A percentile compares a stretch with the other conserved stretches of the same genome.
Evolutionary conservation across 1,284 basidiomycete genomes (phyloP).

Genomic region (Trametes sp.): DNA sequence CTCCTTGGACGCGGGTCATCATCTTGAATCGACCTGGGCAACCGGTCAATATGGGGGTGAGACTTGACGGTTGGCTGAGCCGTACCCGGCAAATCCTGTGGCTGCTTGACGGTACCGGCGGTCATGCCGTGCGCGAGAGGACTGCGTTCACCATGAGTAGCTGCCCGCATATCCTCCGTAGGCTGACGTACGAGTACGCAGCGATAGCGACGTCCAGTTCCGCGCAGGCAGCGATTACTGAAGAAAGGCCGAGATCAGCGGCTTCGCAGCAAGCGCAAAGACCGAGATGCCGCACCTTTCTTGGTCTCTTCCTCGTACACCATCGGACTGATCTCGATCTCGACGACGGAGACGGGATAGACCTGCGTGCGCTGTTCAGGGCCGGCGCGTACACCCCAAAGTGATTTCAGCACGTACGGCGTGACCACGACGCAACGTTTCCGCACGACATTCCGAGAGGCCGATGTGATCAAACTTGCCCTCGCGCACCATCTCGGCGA

Average conservation of each 20-base stretch:
- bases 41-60: neutral
- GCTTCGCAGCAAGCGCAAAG: neutral
- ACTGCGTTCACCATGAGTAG: constrained; percentile 26
- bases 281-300: constrained; percentile 41
- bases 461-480: constrained; percentile 58
- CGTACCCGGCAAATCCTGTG: constrained; percentile 51
- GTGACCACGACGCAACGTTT: constrained; percentile 49
- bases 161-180: neutral
- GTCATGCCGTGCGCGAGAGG: constrained; percentile 66
- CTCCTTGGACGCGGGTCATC: constrained; percentile 15
- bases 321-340: constrained; percentile 64
- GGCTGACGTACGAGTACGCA: constrained; percentile 54
- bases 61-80: neutral
- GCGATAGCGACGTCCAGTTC: constrained; percentile 59
- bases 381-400: neutral
- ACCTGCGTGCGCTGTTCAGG: constrained; percentile 36
- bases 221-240: constrained; percentile 48
- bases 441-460: constrained; percentile 55
- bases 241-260: neutral
- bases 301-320: constrained; percentile 54
- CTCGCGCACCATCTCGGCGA: constrained; percentile 43
- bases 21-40: neutral
- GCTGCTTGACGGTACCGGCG: constrained; percentile 54
- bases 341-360: constrained; percentile 53
- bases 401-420: constrained; percentile 5